Percentiles rank a stretch among this genome's conserved stretches.
These are phyloP conservation scores for Populus hybrid DNA, from an alignment of 441 rosid genomes.

Conservation along the genomic window DNA sequence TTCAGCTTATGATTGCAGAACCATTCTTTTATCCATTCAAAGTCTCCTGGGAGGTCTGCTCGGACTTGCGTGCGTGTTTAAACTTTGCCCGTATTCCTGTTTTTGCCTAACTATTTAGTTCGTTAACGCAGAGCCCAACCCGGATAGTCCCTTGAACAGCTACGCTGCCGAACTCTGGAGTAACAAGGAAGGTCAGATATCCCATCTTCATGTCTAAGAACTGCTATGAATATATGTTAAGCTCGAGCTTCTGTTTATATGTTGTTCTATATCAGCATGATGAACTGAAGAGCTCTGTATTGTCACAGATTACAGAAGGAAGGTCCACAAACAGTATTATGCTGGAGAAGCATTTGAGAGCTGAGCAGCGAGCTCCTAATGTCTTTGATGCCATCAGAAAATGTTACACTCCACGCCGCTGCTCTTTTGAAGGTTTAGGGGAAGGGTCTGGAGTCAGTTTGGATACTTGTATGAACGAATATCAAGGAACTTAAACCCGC, in stretches of 20 bases:
- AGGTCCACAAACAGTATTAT: constrained; percentile 44
- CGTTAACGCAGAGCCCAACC: constrained; percentile 44
- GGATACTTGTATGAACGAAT: neutral
- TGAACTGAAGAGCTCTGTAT: neutral
- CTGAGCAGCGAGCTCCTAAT: constrained; percentile 15
- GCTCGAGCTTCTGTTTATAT: neutral
- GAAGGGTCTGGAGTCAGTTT: neutral
- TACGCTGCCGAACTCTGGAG: constrained; percentile 43
- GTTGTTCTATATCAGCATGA: neutral
- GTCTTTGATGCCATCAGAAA: neutral
- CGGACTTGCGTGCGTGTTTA: neutral
- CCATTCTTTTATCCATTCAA: constrained; percentile 59
- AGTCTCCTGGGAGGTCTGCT: constrained; percentile 59
- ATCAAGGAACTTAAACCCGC: too few species aligned
- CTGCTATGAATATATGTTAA: neutral
- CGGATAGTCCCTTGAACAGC: constrained; percentile 53
- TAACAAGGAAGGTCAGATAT: constrained; percentile 40
- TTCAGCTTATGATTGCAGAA: constrained; percentile 67
- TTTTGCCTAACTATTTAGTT: constrained; percentile 8
- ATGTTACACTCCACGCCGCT: neutral
- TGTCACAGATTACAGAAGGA: constrained; percentile 38
- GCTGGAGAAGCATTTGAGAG: constrained; percentile 32
- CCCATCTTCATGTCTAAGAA: neutral
- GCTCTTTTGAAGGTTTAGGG: neutral
- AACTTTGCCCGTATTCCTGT: neutral